Evolutionary conservation across 495 filamentous ascomycete genomes (phyloP).

Genomic region (Evernia prunastri): DNA sequence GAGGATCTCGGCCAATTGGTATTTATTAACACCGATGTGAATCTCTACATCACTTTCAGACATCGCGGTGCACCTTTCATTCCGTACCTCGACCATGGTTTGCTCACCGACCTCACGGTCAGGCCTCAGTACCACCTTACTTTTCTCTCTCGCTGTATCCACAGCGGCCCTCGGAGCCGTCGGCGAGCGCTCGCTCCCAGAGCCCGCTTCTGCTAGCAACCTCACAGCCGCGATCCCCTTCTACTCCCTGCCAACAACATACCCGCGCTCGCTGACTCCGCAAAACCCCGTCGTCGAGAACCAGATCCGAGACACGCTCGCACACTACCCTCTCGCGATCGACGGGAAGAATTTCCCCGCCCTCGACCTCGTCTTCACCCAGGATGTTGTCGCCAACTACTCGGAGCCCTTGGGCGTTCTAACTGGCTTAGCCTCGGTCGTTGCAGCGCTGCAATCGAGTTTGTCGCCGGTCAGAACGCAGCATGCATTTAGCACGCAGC

Average conservation of each 20-base stretch:
- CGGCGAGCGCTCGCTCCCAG: no score
- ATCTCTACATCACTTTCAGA: no score
- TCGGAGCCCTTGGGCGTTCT: slow-evolving; percentile 28
- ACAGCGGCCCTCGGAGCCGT: no score
- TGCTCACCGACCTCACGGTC: no score
- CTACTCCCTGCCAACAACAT: neutral
- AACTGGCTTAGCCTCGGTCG: slow-evolving; percentile 16
- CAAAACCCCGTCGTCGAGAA: slow-evolving; percentile 6
- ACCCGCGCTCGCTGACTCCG: neutral
- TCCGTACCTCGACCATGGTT: no score
- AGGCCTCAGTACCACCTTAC: no score
- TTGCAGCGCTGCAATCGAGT: slow-evolving; percentile 10
- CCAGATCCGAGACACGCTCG: slow-evolving; percentile 32
- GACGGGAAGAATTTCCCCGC: slow-evolving; percentile 34
- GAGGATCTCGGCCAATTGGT: no score
- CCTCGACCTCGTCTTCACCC: slow-evolving; percentile 31
- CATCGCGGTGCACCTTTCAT: no score
- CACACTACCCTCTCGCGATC: slow-evolving; percentile 32
- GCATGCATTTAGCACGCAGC: slow-evolving; percentile 29
- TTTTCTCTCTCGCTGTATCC: no score
- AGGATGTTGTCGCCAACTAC: slow-evolving; percentile 33
- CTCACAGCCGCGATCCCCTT: slow-evolving; percentile 1
- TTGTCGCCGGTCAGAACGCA: slow-evolving; percentile 29
- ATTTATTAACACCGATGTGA: no score
- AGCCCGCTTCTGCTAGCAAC: no score